phyloP scores from a whole-genome alignment of 2,329 filamentous ascomycete species.

The Sphaerulina musiva region DNA sequence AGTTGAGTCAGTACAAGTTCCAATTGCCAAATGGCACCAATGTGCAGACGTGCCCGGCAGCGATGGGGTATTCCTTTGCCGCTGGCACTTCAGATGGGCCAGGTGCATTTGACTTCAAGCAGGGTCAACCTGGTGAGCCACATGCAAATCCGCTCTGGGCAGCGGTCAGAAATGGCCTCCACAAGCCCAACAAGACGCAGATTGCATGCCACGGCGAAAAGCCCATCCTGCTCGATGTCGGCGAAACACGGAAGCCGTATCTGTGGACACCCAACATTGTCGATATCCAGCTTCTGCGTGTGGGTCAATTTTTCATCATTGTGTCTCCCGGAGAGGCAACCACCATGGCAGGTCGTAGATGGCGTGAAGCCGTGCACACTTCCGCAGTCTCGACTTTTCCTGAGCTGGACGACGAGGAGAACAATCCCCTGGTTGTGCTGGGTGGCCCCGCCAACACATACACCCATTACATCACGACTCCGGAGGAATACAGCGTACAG shows the following conservation, averaged over 20 bases:
- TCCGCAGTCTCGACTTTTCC: conserved; percentile 34
- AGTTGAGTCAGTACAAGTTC: conserved; percentile 73
- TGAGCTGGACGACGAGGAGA: conserved; percentile 38
- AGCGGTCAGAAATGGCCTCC: conserved; percentile 65
- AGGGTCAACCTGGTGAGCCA: conserved; percentile 69
- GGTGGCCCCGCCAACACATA: conserved; percentile 89
- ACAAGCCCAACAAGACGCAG: conserved; percentile 63
- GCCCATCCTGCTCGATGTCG: conserved; percentile 80
- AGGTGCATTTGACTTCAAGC: conserved; percentile 87
- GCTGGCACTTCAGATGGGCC: conserved; percentile 89
- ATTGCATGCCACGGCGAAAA: conserved; percentile 71
- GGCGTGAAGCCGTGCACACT: conserved; percentile 65
- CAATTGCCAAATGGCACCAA: conserved; percentile 62
- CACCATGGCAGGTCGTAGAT: conserved; percentile 85
- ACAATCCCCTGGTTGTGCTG: conserved; percentile 67
- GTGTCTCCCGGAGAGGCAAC: conserved; percentile 82
- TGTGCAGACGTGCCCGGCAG: conserved; percentile 74
- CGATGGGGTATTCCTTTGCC: conserved; percentile 85
- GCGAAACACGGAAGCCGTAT: conserved; percentile 71
- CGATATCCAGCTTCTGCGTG: conserved; percentile 76
- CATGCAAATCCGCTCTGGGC: conserved; percentile 73
- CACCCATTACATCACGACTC: conserved; percentile 71
- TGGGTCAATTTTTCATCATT: conserved; percentile 77
- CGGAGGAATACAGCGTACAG: conserved; percentile 75
- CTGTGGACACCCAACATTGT: conserved; percentile 87